Conservation (phyloP, 768 basidiomycete species). For the Tulasnella sp. region DNA sequence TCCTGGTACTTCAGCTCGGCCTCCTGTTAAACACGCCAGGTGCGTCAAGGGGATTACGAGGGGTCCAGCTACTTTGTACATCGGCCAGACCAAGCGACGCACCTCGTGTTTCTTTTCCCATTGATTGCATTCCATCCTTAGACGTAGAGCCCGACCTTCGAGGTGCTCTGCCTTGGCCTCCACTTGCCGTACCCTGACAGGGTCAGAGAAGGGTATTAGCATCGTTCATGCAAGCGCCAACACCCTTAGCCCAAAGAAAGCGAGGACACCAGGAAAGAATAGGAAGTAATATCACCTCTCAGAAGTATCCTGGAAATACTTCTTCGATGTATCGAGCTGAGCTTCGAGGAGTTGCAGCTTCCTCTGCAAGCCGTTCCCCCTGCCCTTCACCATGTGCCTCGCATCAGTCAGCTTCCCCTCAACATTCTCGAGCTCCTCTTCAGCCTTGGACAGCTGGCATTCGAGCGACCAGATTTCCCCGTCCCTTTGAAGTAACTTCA, state of each 20-base stretch:
- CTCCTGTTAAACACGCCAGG: too few species aligned
- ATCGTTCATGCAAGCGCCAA: slow-evolving; percentile 97
- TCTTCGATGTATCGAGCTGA: too few species aligned
- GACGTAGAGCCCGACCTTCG: slow-evolving; percentile 76
- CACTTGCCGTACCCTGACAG: slow-evolving; percentile 80
- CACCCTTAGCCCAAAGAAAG: too few species aligned
- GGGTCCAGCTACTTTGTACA: not conserved
- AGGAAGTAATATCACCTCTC: too few species aligned
- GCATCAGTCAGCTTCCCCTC: slow-evolving; percentile 54
- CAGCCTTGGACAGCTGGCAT: slow-evolving; percentile 54
- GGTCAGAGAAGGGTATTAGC: slow-evolving; percentile 49
- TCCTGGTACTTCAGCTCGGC: too few species aligned
- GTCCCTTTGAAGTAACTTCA: slow-evolving; percentile 64
- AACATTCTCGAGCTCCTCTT: slow-evolving; percentile 55
- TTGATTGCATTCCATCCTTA: slow-evolving; percentile 80
- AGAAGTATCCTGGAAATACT: too few species aligned
- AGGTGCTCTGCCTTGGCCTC: slow-evolving; percentile 99
- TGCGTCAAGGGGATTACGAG: not conserved
- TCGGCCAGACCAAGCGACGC: slow-evolving; percentile 23
- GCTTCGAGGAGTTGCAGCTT: too few species aligned
- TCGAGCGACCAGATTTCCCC: slow-evolving; percentile 74
- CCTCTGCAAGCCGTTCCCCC: slow-evolving; percentile 57
- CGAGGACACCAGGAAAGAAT: too few species aligned
- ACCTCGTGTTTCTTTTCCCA: slow-evolving; percentile 97
- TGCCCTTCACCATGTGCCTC: slow-evolving; percentile 55